Base-by-base conservation (phyloP, 139 green algal species). In the Astrephomene gubernaculifera region DNA sequence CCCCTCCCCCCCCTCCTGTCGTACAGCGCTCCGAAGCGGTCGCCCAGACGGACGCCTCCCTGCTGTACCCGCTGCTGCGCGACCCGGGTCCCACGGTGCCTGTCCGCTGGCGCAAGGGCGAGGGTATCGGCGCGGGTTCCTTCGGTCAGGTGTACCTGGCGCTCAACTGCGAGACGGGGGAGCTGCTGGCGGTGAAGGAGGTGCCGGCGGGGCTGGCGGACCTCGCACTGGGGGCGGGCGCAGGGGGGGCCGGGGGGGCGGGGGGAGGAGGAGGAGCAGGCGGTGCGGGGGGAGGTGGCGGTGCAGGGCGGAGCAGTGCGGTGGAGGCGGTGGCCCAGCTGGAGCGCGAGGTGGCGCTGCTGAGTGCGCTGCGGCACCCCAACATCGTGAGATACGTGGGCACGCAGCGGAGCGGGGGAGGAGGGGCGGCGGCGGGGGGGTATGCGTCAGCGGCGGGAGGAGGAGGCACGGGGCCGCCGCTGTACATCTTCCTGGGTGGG, bases 321-420 rank as follows among this genome's bases (percentile, higher is more conserved):
- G 61, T 41, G 2, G 92, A 95, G 63, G 88, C 88, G 3, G 73
- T 92, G 24, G 78, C 89, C 57, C 91, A 94, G 85, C 85, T 94
- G 54, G 91, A 95, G 82, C 87, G 89, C n/a, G 92, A 95, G 86
- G 92, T 98, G 67, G 74, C 84, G 6, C 49, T 98, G 83, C 90
- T 98, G 67, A 91, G 91, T 64, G 60, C 81, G 39, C 87, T 98
- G 61, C 54, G 92, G 45, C 95, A 98, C 89, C 90, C 94, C 74
- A 98, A 98, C 91, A 97, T 98, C 45, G 96, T 98, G 54, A 89
- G 89, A 35, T 98, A 98, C 88, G 81, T 97, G 84, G 84, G 86
- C 3, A 89, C 86, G 8, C 43, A 71, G 71, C 49, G 86, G 0
- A 64, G 24, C 57, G 53, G 31, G 36, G 29, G 54, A 27, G 29